Evolutionary conservation across 331 rosid genomes (phyloP).

Genomic region (Pyracantha coccinea): DNA sequence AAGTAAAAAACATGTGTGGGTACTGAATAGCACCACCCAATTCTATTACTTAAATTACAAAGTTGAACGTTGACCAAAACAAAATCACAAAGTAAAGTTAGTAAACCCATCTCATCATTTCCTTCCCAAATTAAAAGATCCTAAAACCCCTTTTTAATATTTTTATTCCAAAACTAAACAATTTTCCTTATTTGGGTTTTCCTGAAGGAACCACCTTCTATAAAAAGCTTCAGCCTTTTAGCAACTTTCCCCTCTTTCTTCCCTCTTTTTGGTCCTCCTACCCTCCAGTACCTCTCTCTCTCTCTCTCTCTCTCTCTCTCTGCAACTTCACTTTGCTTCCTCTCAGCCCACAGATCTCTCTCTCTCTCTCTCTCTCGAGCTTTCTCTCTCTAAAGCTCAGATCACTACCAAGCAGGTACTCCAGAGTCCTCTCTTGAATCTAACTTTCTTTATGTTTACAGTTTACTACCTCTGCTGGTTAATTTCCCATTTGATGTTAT

Average conservation of each 20-base stretch:
- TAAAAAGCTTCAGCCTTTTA: conserved; percentile 18
- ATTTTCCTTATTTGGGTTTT: not conserved
- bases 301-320: not conserved
- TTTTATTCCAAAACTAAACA: not conserved
- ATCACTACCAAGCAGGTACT: conserved; percentile 34
- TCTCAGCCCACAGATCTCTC: conserved; percentile 22
- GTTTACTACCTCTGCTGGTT: not conserved
- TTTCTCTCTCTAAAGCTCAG: conserved; percentile 23
- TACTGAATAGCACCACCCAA: too few species aligned
- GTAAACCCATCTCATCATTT: not conserved
- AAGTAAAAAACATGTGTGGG: too few species aligned
- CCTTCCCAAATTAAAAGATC: not conserved
- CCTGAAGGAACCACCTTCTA: not conserved
- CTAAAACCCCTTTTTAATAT: not conserved
- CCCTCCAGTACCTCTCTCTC: not conserved
- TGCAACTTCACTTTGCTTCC: not conserved
- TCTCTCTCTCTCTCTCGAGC: not conserved
- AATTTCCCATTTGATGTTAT: conserved; percentile 8
- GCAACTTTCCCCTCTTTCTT: conserved; percentile 8
- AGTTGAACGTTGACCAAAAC: too few species aligned
- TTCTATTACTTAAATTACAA: too few species aligned
- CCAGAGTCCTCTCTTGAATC: not conserved
- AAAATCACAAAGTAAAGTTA: not conserved
- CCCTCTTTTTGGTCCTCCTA: conserved; percentile 2
- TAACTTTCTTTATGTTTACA: not conserved